Percentiles rank a stretch among this genome's conserved stretches.
Conservation (phyloP, 2,329 filamentous ascomycete species). For the Cercospora zeae-maydis region DNA sequence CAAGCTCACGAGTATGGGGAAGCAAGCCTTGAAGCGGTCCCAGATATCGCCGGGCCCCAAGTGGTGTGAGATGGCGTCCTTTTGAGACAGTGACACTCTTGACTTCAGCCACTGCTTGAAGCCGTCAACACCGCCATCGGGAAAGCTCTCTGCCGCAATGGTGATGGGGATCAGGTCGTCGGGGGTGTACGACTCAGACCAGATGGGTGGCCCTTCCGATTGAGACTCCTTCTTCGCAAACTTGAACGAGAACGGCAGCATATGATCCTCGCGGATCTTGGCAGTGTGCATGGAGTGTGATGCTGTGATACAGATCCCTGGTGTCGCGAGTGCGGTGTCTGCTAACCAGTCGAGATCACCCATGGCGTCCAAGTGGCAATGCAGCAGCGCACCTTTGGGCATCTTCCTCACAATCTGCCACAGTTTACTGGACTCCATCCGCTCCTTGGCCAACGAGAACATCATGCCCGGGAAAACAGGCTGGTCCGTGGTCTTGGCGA, state of each 20-base stretch:
- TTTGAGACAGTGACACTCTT: slow-evolving; percentile 66
- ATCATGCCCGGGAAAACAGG: slow-evolving; percentile 85
- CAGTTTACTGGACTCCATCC: slow-evolving; percentile 77
- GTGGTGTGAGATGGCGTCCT: slow-evolving; percentile 74
- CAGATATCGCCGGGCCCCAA: slow-evolving; percentile 81
- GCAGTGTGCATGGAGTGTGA: slow-evolving; percentile 55
- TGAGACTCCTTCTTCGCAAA: slow-evolving; percentile 45
- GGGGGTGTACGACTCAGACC: slow-evolving; percentile 61
- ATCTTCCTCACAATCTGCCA: slow-evolving; percentile 82
- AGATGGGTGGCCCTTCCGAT: slow-evolving; percentile 51
- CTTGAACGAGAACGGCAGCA: slow-evolving; percentile 54
- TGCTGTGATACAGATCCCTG: slow-evolving; percentile 69
- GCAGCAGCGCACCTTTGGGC: slow-evolving; percentile 83
- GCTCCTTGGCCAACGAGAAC: slow-evolving; percentile 81
- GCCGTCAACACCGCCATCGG: slow-evolving; percentile 63
- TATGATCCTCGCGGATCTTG: slow-evolving; percentile 52
- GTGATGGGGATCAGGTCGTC: slow-evolving; percentile 57
- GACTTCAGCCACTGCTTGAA: slow-evolving; percentile 76
- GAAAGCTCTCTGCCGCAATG: slow-evolving; percentile 68
- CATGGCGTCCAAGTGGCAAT: slow-evolving; percentile 89
- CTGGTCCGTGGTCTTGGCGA: slow-evolving; percentile 59
- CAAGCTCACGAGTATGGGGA: slow-evolving; percentile 68
- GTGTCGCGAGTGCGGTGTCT: slow-evolving; percentile 64
- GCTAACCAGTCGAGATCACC: slow-evolving; percentile 81
- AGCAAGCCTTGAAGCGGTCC: slow-evolving; percentile 76